Base-by-base conservation (phyloP, 805 yeast genomes). In the Trichomonascus vanleenenianus region DNA sequence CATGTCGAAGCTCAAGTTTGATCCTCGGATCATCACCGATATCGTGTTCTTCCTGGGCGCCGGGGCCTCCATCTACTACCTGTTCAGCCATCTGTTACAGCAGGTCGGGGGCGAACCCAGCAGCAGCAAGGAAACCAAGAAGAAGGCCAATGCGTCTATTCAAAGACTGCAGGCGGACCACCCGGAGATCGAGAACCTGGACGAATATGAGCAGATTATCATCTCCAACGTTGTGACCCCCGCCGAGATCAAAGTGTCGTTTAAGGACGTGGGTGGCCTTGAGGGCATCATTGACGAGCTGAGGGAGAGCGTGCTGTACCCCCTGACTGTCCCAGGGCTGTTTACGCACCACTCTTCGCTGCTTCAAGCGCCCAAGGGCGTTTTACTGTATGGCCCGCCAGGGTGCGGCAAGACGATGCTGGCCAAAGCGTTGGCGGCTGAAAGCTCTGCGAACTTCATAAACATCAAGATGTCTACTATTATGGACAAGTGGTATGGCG, bases 401-500 rank as follows among this genome's bases (percentile, higher is more conserved):
- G 97, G 97, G 0, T 91, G 97, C 63, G 97, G 97, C 45, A 91
- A 91, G 65, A 91, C 97, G 2, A 86, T 91, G 96, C 70, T 91
- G 55, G 97, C 97, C 8, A 91, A 89, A 64, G 97, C 97, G 0
- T 74, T 91, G 33, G 97, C 97, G 1, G 75, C 79, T 46, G 96
- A 89, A 62, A 81, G 94, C 53, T 87, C 86, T 1, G 97, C 97
- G 0, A 87, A 82, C 55, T 91, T 91, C 65, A 75, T 91, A 42
- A 87, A 89, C 56, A 83, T 91, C 43, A 75, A 95, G 62, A 85
- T 91, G 94, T 87, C 96, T 20, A 80, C 91, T 2, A 79, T 91
- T 14, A 85, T 89, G 91, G 96, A 93, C 66, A 91, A 91, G 65
- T 91, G 96, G 95, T 91, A 86, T 60, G 98, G 98, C 12, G 97